phyloP scores from a whole-genome alignment of 305 asterid genomes.

The Caryopteris hybrid region DNA sequence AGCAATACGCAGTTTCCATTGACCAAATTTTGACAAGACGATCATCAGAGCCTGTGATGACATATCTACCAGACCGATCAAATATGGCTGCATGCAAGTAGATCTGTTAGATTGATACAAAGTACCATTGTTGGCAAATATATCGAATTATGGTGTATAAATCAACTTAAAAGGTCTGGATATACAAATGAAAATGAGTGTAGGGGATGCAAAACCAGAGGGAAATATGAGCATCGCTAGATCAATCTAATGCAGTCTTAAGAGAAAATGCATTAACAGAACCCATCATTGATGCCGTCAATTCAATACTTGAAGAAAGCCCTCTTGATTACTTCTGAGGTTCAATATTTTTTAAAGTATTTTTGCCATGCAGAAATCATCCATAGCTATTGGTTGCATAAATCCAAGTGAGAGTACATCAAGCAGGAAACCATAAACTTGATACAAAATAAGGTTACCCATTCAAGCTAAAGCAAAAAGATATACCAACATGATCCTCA shows the following conservation, averaged over 20 bases:
- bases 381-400: slow-evolving; percentile 4
- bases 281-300: neutral
- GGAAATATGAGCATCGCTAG: slow-evolving; percentile 9
- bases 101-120: slow-evolving; percentile 15
- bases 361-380: neutral
- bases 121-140: slow-evolving; percentile 15
- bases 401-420: neutral
- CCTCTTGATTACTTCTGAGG: neutral
- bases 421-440: slow-evolving; percentile 14
- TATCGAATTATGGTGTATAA: neutral
- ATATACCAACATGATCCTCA: slow-evolving; percentile 4
- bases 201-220: slow-evolving; percentile 7
- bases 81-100: slow-evolving; percentile 65
- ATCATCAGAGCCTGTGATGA: slow-evolving; percentile 96
- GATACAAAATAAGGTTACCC: neutral
- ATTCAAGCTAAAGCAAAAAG: too few species aligned
- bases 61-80: slow-evolving; percentile 95
- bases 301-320: neutral
- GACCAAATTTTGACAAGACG: slow-evolving; percentile 99
- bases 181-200: slow-evolving; percentile 1
- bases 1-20: slow-evolving; percentile 96
- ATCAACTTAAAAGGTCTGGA: slow-evolving; percentile 10
- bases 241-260: neutral
- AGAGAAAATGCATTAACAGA: slow-evolving; percentile 11
- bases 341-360: neutral